These are phyloP conservation scores for Pythium sukuiense DNA, from an alignment of 352 stramenopile species.

Conservation along the genomic window DNA sequence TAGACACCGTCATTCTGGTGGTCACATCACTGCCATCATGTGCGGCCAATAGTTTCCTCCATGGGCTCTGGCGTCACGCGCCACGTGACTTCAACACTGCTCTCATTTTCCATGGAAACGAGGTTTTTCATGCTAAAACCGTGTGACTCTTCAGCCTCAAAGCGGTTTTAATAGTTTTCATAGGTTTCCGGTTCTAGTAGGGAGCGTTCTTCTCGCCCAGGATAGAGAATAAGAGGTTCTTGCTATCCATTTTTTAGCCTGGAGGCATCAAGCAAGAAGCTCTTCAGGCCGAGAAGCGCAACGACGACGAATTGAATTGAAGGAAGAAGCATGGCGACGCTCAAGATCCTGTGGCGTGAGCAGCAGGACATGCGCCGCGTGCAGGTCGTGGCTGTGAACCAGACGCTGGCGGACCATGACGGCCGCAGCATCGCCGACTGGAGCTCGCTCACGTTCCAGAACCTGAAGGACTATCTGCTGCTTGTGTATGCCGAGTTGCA, in stretches of 20 bases:
- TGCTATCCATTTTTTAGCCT: background rate
- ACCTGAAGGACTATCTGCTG: conserved; percentile 68
- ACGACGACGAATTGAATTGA: conserved; percentile 5
- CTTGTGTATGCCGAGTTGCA: conserved; percentile 61
- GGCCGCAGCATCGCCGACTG: conserved; percentile 33
- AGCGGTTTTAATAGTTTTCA: conserved; percentile 9
- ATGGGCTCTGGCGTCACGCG: background rate
- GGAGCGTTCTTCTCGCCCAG: background rate
- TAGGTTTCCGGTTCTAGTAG: conserved; percentile 10
- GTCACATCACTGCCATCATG: background rate
- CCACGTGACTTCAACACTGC: background rate
- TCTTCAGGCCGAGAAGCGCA: background rate
- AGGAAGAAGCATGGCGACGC: conserved; percentile 56
- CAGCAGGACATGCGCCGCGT: conserved; percentile 86
- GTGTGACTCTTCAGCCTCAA: background rate
- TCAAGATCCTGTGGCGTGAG: conserved; percentile 84
- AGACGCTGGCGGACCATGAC: conserved; percentile 51
- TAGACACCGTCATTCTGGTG: conserved; percentile 14
- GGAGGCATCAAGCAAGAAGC: conserved; percentile 1
- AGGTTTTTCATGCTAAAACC: conserved; percentile 6
- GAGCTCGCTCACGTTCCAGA: conserved; percentile 47
- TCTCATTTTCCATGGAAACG: background rate
- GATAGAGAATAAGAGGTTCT: conserved; percentile 15
- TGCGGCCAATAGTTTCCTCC: too few relatives aligned
- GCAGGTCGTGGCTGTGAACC: conserved; percentile 65